These are phyloP conservation scores for Mortierella claussenii DNA, from an alignment of 192 early-diverging fungal genomes.

Conservation along the genomic window DNA sequence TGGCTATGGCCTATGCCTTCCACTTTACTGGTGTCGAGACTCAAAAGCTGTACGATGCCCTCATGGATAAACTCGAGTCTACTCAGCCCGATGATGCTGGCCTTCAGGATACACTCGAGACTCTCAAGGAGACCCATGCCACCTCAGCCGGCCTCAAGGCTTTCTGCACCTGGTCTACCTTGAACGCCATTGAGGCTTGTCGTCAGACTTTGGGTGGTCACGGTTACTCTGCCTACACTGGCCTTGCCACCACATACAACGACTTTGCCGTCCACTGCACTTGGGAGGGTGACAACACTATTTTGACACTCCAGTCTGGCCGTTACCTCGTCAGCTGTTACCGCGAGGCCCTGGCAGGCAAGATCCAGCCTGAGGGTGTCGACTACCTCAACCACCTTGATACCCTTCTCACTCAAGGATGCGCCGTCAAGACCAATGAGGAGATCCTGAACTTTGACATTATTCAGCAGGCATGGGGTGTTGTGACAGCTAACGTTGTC, in stretches of 20 bases:
- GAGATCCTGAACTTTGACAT: constrained; percentile 67
- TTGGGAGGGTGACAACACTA: constrained; percentile 91
- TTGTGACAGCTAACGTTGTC: constrained; percentile 86
- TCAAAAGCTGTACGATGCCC: constrained; percentile 74
- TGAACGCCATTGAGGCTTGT: constrained; percentile 90
- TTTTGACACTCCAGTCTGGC: constrained; percentile 86
- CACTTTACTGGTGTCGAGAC: constrained; percentile 88
- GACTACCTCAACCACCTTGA: constrained; percentile 74
- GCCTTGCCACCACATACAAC: constrained; percentile 83
- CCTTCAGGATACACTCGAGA: constrained; percentile 71
- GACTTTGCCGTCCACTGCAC: constrained; percentile 92
- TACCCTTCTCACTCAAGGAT: constrained; percentile 56
- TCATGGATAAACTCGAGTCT: constrained; percentile 79
- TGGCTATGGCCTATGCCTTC: constrained; percentile 93
- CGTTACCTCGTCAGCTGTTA: constrained; percentile 82
- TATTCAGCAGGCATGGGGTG: constrained; percentile 80
- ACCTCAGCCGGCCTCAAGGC: constrained; percentile 91
- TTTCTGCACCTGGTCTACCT: constrained; percentile 90
- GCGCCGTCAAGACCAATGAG: constrained; percentile 57
- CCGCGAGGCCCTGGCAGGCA: constrained; percentile 74
- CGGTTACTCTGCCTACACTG: constrained; percentile 92
- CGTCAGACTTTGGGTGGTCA: constrained; percentile 91
- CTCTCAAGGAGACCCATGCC: constrained; percentile 89
- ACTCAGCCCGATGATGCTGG: constrained; percentile 69
- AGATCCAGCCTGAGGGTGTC: constrained; percentile 79